Base-by-base conservation (phyloP, 2,329 filamentous ascomycete species). In the Achaetomium macrosporum region DNA sequence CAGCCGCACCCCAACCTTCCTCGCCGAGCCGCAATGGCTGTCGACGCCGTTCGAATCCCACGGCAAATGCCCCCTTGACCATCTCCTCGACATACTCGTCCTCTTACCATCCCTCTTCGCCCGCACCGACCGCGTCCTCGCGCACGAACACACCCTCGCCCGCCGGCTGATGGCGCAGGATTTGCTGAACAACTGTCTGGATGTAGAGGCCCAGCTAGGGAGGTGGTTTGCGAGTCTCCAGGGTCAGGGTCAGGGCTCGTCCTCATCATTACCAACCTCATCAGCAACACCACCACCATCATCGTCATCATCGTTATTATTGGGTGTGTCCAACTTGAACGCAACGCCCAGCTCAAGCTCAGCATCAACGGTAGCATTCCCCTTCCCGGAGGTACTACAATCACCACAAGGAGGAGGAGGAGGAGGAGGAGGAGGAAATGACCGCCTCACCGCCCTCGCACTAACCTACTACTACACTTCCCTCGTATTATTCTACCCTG, bases 391-490 rank as follows among this genome's bases (percentile, higher is more conserved):
- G 25, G 25, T 25, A 25, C 25, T 25, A 7, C 25, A 25, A 25
- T 7, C 4, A 25, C 25, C 25, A 25, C 25, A 25, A 4, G 7
- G 25, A 25, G 25, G 25, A 25, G 25, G 25, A 25, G 4, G 25
- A 25, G 25, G 25, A 25, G 25, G 7, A 25, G 7, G 7, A 25
- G 25, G 25, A 25, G 25, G 7, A 25, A 25, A 25, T 4, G 25
- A 25, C 25, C 25, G 25, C 35, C 19, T 15, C 30, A 70, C 73
- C 0, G 74, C 77, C 0, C 57, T 79, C 31, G 69, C 70, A 42
- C 73, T 81, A 56, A 63, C 79, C 12, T 76, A 77, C 61, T 81
- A 79, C 63, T 82, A 78, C 78, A 71, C 76, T 55, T 64, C 72
- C 1, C 72, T 77, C 42, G 67, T 81, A 29, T 58, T 74, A 12